Percentiles rank a stretch among this genome's conserved stretches.
phyloP scores from a whole-genome alignment of 2,329 filamentous ascomycete genomes.

The Ceratocystis eucalypticola region DNA sequence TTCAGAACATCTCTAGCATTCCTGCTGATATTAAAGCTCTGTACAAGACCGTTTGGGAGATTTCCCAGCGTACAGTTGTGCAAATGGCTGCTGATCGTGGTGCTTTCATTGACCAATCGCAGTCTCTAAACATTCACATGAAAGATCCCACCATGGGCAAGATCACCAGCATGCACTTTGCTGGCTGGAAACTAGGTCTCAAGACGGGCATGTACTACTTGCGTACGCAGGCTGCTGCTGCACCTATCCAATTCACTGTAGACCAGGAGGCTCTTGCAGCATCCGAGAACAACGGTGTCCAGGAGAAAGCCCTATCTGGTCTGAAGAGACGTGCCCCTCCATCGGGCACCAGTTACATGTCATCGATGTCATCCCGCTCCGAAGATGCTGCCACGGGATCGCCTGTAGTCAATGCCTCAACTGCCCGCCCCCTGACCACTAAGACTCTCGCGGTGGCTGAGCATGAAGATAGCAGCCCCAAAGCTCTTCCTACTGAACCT shows the following conservation, averaged over 20 bases:
- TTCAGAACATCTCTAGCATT: slow-evolving; percentile 95
- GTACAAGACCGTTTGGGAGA: slow-evolving; percentile 99
- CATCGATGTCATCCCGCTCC: slow-evolving; percentile 49
- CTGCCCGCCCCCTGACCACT: slow-evolving; percentile 52
- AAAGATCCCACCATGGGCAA: slow-evolving; percentile 99
- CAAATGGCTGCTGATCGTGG: slow-evolving; percentile 98
- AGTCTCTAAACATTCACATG: slow-evolving; percentile 99
- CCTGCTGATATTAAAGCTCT: slow-evolving; percentile 88
- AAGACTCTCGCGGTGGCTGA: slow-evolving; percentile 46
- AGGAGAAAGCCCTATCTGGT: slow-evolving; percentile 37
- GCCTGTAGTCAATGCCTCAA: slow-evolving; percentile 38
- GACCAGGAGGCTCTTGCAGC: slow-evolving; percentile 91
- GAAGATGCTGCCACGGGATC: slow-evolving; percentile 49
- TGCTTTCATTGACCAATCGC: slow-evolving; percentile 97
- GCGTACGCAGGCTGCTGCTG: slow-evolving; percentile 89
- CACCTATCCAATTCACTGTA: slow-evolving; percentile 97
- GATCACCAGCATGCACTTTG: slow-evolving; percentile 99
- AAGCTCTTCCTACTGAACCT: slow-evolving; percentile 61
- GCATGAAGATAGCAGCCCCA: slow-evolving; percentile 60
- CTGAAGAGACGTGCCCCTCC: slow-evolving; percentile 58
- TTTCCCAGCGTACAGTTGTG: slow-evolving; percentile 86
- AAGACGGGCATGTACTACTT: slow-evolving; percentile 99
- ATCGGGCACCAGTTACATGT: slow-evolving; percentile 39
- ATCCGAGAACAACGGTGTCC: slow-evolving; percentile 61
- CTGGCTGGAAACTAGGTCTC: slow-evolving; percentile 95